A percentile compares a stretch with the other conserved stretches of the same genome.
These are phyloP conservation scores for Penicillium pancosmium DNA, from an alignment of 495 filamentous ascomycete genomes.

Conservation along the genomic window DNA sequence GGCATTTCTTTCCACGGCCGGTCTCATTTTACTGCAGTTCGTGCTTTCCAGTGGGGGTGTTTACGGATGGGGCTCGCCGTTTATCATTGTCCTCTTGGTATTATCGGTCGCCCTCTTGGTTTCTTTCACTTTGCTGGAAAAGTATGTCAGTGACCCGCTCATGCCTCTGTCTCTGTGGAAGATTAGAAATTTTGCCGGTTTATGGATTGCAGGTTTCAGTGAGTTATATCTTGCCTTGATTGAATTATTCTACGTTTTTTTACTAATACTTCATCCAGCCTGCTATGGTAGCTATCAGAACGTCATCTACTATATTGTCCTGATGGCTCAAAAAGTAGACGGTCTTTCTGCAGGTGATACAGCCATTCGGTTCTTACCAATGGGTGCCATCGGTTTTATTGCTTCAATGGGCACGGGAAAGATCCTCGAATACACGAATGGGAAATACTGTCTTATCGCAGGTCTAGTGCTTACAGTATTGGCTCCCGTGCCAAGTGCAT, in stretches of 20 bases:
- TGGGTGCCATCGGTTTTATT: constrained; percentile 41
- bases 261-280: constrained; percentile 26
- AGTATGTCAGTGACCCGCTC: constrained; percentile 36
- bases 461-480: constrained; percentile 35
- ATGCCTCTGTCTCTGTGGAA: constrained; percentile 42
- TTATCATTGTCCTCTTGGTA: constrained; percentile 49
- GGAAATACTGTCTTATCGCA: constrained; percentile 36
- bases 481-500: constrained; percentile 36
- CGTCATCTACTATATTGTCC: constrained; percentile 43
- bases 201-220: constrained; percentile 45
- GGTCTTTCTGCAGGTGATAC: constrained; percentile 36
- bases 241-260: background rate
- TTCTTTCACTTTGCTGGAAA: constrained; percentile 39
- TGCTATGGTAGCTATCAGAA: constrained; percentile 45
- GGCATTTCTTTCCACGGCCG: constrained; percentile 36
- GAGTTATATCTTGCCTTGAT: constrained; percentile 10
- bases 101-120: constrained; percentile 41
- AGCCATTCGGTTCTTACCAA: constrained; percentile 39
- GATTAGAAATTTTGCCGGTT: constrained; percentile 39
- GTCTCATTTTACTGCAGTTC: constrained; percentile 41
- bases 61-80: constrained; percentile 51
- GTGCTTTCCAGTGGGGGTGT: constrained; percentile 39
- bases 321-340: constrained; percentile 40
- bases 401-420: constrained; percentile 41
- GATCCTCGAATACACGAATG: constrained; percentile 39